A percentile compares a stretch with the other conserved stretches of the same genome.
These are phyloP conservation scores for Ramichloridium luteum DNA, from an alignment of 2,329 filamentous ascomycete species.

Conservation along the genomic window DNA sequence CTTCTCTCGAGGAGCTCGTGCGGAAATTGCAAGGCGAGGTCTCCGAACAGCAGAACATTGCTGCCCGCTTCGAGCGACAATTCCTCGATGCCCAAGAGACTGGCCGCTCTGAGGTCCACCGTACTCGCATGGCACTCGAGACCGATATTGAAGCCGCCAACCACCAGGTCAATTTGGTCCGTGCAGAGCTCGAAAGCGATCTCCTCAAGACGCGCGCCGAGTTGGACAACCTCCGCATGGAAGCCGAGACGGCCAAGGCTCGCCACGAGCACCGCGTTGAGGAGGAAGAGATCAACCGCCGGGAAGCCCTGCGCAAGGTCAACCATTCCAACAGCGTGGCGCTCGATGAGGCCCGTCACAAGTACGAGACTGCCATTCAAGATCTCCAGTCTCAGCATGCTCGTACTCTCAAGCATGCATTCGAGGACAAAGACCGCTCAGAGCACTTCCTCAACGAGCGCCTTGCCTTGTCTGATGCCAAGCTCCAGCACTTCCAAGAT, in stretches of 20 bases:
- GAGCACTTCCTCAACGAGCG: conserved; percentile 73
- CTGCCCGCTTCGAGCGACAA: conserved; percentile 63
- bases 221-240: conserved; percentile 64
- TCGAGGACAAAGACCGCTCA: conserved; percentile 69
- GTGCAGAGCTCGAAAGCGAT: conserved; percentile 71
- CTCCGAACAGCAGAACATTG: conserved; percentile 57
- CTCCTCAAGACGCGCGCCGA: conserved; percentile 59
- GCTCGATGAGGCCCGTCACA: conserved; percentile 45
- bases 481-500: conserved; percentile 75
- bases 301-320: conserved; percentile 44
- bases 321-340: conserved; percentile 41
- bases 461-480: conserved; percentile 69
- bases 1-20: conserved; percentile 19
- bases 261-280: conserved; percentile 76
- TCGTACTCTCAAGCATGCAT: conserved; percentile 31
- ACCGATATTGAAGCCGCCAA: conserved; percentile 73
- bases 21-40: conserved; percentile 43
- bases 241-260: conserved; percentile 68
- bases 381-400: conserved; percentile 50
- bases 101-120: conserved; percentile 66
- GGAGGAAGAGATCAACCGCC: conserved; percentile 60
- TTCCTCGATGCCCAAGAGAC: conserved; percentile 73
- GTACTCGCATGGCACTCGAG: conserved; percentile 66
- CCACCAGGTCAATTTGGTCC: conserved; percentile 71
- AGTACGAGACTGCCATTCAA: conserved; percentile 35